Base-by-base conservation (phyloP, 805 yeast species). In the Monosporozyma aquatica region DNA sequence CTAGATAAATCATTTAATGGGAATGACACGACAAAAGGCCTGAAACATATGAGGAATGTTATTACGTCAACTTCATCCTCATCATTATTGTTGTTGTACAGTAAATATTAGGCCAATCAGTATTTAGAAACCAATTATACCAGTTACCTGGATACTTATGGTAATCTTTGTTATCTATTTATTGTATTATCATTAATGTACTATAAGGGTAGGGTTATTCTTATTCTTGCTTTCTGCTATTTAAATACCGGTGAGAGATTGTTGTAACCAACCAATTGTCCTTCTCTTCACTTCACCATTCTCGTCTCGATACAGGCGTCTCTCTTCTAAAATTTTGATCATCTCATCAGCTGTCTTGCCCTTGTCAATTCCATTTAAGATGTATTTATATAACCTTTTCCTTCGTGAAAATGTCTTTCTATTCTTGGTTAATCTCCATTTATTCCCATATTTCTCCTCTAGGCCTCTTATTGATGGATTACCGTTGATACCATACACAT, bases 361-460 rank as follows among this genome's bases (percentile, higher is more conserved):
- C 34, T 55, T 50, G 20, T 53, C 56, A 10, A 62, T 53, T 10
- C 67, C 67, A 26, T 53, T 56, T 26, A 59, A 32, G 20, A 62
- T 62, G 45, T 58, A 62, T 39, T 62, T 62, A 43, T 62, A 62
- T 3, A 62, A 46, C 32, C 66, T 52, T 43, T 63, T 63, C 33
- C 70, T 50, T 40, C 69, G 50, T 2, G 64, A 57, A 46, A 55
- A 66, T 9, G 59, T 64, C 53, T 56, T 65, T 30, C 56, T 58
- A 49, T 58, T 64, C 44, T 50, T 63, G 39, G 46, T 67, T 44
- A 49, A 54, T 48, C 72, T 54, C 74, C 74, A 69, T 27, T 63
- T 59, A 38, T 67, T 64, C 5, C 71, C 70, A 46, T 60, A 68
- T 33, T 58, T 58, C 22, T 62, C 62, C 41, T 69, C 72, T n/a